Conservation (phyloP, 139 green algal species). For the Edaphochlamys debaryana region DNA sequence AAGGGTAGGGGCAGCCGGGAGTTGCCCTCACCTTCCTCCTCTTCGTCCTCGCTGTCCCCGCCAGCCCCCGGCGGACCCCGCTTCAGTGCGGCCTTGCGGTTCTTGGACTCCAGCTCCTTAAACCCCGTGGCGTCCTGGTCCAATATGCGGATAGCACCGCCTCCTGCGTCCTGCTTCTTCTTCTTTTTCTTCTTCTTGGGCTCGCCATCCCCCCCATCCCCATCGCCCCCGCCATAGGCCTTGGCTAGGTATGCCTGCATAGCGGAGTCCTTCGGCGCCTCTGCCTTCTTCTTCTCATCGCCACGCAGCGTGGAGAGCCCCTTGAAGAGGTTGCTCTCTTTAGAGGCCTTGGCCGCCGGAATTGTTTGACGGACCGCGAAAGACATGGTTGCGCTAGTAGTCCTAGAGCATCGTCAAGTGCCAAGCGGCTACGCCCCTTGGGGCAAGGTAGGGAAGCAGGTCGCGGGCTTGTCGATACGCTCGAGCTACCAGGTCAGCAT, state of each 20-base stretch:
- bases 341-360: not conserved
- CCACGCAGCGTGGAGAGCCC: conserved; percentile 50
- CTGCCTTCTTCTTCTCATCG: conserved; percentile 56
- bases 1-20: no score
- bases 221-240: conserved; percentile 37
- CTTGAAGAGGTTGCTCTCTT: conserved; percentile 49
- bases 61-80: not conserved
- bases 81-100: not conserved
- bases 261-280: conserved; percentile 17
- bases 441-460: no score
- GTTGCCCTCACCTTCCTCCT: conserved; percentile 58
- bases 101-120: not conserved
- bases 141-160: conserved; percentile 64
- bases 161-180: conserved; percentile 56
- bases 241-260: conserved; percentile 64
- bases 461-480: no score
- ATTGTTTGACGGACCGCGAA: conserved; percentile 15
- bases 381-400: conserved; percentile 11
- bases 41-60: conserved; percentile 37
- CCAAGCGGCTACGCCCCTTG: no score
- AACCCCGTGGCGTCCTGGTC: conserved; percentile 65
- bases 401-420: no score
- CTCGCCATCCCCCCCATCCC: not conserved
- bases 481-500: no score
- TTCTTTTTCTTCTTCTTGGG: conserved; percentile 62